Evolutionary conservation across 192 early-diverging fungal genomes (phyloP).

Genomic region (Allomyces macrogynus): DNA sequence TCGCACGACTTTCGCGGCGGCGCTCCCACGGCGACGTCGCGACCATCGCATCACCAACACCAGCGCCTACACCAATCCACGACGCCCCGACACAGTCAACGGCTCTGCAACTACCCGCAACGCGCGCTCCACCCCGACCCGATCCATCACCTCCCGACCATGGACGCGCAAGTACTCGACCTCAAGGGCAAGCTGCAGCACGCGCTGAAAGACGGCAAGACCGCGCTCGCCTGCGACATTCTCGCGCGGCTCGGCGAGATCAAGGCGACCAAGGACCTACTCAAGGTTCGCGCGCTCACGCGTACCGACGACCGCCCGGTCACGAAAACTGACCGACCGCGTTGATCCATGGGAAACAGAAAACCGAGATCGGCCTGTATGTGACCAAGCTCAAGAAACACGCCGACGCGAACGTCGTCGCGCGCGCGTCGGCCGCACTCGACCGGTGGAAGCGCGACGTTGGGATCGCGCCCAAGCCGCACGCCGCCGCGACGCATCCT

Average conservation of each 20-base stretch:
- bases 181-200: not conserved
- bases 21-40: too few species aligned
- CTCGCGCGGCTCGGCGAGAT: not conserved
- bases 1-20: too few species aligned
- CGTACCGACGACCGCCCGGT: too few species aligned
- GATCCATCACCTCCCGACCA: too few species aligned
- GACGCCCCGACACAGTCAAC: too few species aligned
- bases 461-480: conserved; percentile 5
- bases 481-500: too few species aligned
- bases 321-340: not conserved
- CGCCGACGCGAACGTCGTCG: conserved; percentile 30
- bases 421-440: conserved; percentile 45
- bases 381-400: conserved; percentile 54
- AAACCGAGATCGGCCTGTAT: conserved; percentile 57
- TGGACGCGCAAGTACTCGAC: not conserved
- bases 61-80: too few species aligned
- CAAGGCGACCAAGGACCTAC: not conserved
- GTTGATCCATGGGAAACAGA: conserved; percentile 13
- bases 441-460: conserved; percentile 69
- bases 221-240: not conserved
- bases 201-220: not conserved
- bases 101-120: too few species aligned
- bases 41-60: too few species aligned
- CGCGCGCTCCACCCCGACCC: too few species aligned
- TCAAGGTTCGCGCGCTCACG: too few species aligned